These are phyloP conservation scores for Fragaria nilgerrensis DNA, from an alignment of 306 rosid genomes.

Conservation along the genomic window DNA sequence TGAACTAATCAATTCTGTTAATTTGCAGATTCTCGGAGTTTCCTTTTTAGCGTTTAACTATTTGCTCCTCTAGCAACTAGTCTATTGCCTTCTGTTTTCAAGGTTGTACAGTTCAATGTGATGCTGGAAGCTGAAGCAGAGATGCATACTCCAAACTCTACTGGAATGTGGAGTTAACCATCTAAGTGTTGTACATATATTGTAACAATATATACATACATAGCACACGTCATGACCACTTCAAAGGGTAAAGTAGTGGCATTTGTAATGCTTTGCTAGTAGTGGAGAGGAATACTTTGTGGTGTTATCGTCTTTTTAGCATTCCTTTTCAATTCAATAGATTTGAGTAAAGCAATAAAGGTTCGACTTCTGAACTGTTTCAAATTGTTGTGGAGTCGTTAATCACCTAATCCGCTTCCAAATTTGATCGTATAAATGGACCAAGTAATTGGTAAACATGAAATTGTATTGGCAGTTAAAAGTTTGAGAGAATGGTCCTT, in stretches of 20 bases:
- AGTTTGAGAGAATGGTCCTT: not conserved
- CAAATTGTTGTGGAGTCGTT: not conserved
- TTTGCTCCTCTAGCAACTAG: conserved; percentile 11
- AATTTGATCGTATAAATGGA: not conserved
- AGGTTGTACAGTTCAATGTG: conserved; percentile 38
- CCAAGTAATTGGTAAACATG: not conserved
- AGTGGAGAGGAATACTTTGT: not conserved
- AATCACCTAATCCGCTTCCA: not conserved
- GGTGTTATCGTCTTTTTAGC: not conserved
- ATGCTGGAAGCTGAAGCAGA: not conserved
- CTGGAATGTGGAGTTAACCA: conserved; percentile 3
- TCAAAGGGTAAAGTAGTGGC: conserved; percentile 11
- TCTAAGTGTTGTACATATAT: conserved; percentile 32
- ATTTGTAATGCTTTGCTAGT: not conserved
- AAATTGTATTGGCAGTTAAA: too few species aligned
- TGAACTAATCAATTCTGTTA: not conserved
- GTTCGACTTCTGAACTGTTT: not conserved
- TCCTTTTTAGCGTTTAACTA: conserved; percentile 11
- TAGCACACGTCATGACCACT: conserved; percentile 19
- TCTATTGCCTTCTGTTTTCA: conserved; percentile 9
- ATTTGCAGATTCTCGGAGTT: conserved; percentile 8
- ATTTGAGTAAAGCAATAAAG: not conserved
- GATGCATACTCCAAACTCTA: conserved; percentile 15
- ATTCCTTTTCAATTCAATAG: not conserved
- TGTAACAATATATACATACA: conserved; percentile 9